Evolutionary conservation across 352 stramenopile species (phyloP), one percentile per base, ranked within the genome.

Genomic region (Pythium dissimile): DNA sequence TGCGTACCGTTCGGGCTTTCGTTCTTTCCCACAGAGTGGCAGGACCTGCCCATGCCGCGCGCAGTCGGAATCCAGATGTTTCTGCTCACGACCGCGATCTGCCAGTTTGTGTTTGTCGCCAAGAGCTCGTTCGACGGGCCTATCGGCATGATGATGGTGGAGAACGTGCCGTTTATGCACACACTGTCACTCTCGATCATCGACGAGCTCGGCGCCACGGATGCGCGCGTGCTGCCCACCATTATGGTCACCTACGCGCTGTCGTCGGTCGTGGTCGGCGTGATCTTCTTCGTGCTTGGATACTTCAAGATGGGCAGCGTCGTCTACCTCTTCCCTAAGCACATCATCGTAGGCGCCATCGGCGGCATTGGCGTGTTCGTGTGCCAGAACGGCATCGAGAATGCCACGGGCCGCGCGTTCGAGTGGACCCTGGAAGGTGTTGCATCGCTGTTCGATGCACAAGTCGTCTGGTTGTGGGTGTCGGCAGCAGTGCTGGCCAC

Each of bases 101-200:
- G 77, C 51, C 82, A 92, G 67, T 92, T 92, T 53, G 82, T 88
- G 18, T 88, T 90, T 55, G 82, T 89, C 18, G 67, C 67, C 44
- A 80, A 72, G 43, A 92, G 82, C 60, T 86, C 81, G 20, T 92
- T 92, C 45, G 75, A 89, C 44, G 75, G 82, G 10, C 62, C 77
- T 0, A 83, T 92, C 50, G 79, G 77, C 54, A 86, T 89, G 65
- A 96, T 97, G 84, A 98, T 98, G 93, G 89, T 98, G 31, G 95
- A 98, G 67, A 98, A 98, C 66, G 87, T 98, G 46, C 95, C 95
- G 21, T 98, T 98, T 71, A 95, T 94, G 77, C 89, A 97, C 68
- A 87, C 84, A 8, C 74, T 98, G 28, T 85, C 89, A 15, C 72
- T 90, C 32, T 69, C 75, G 15, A 90, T 94, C 62, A 94, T 97